Evolutionary conservation across 352 stramenopile genomes (phyloP), one percentile per base, ranked within the genome.

Genomic region (Pythium plurisporium): DNA sequence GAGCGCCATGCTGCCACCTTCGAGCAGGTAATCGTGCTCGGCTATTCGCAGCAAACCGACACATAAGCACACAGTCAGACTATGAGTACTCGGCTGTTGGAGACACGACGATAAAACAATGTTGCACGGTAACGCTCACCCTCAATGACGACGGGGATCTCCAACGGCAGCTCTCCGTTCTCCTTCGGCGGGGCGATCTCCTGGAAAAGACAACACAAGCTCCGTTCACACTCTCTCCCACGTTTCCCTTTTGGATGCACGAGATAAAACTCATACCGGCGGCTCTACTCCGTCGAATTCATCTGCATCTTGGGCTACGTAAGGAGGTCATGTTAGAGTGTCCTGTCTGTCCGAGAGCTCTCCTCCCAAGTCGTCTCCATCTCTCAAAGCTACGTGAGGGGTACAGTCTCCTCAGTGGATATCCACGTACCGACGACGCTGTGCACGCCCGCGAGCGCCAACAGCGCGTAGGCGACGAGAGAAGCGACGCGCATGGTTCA

Each of bases 1-100:
- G 23, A 87, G 50, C n/a, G 64, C 67, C 67, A 70, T 69, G 44
- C 73, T 79, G 9, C 62, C 65, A 20, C 63, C 66, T 23, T 91
- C 79, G 27, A 87, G 29, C 31, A 64, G 67, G 14, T 84, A 81
- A 42, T 66, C 45, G 34, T 65, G 29, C 22, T 62, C 62, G 43
- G 37, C 20, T 55, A 38, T n/a, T 49, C 15, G 10, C 0, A 44
- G 4, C 26, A 9, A 45, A n/a, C n/a, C n/a, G n/a, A 3, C 40
- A 48, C 23, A 45, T 4, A 30, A 11, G 19, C n/a, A 48, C 34
- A 40, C 51, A 14, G 17, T 45, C 27, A 43, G 3, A 23, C 6
- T 27, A 15, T 37, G 31, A 37, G 17, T 37, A 15, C 2, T 15
- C 31, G 17, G 31, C 31, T 42, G 14, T n/a, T n/a, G n/a, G n/a